A percentile compares a stretch with the other conserved stretches of the same genome.
Conservation (phyloP, 2,329 filamentous ascomycete species). For the Furcasterigmium sp. region DNA sequence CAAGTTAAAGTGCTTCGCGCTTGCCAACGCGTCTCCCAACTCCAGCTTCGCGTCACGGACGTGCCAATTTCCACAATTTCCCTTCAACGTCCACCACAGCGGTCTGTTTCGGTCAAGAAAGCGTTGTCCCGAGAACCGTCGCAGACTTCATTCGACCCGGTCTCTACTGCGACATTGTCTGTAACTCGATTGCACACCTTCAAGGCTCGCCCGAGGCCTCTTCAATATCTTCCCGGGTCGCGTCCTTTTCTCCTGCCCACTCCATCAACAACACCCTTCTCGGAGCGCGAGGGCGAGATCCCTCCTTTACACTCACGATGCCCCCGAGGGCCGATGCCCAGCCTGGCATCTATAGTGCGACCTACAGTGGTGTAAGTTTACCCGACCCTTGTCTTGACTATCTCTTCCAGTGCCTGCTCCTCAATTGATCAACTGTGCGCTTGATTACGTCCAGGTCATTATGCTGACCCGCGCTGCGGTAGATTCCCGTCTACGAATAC, state of each 20-base stretch:
- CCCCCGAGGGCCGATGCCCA: slow-evolving; percentile 17
- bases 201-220: neutral
- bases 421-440: neutral
- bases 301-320: slow-evolving; percentile 17
- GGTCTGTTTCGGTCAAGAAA: neutral
- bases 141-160: neutral
- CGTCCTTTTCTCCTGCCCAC: neutral
- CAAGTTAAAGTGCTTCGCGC: slow-evolving; percentile 11
- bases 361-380: slow-evolving; percentile 60
- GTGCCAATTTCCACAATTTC: slow-evolving; percentile 9
- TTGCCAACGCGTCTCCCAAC: slow-evolving; percentile 3
- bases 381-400: slow-evolving; percentile 5
- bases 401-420: neutral
- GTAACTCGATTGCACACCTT: too few species aligned
- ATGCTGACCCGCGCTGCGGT: slow-evolving; percentile 7
- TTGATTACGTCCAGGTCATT: too few species aligned
- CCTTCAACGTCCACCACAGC: neutral
- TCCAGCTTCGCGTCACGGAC: slow-evolving; percentile 10
- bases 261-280: neutral
- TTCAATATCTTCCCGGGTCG: neutral
- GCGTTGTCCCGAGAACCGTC: neutral
- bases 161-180: too few species aligned
- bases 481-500: slow-evolving; percentile 95
- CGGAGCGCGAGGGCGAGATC: neutral
- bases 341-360: slow-evolving; percentile 60